Percentiles rank a stretch among this genome's conserved stretches.
Evolutionary conservation across 1,284 basidiomycete species (phyloP).

Genomic region (Chondrostereum purpureum): DNA sequence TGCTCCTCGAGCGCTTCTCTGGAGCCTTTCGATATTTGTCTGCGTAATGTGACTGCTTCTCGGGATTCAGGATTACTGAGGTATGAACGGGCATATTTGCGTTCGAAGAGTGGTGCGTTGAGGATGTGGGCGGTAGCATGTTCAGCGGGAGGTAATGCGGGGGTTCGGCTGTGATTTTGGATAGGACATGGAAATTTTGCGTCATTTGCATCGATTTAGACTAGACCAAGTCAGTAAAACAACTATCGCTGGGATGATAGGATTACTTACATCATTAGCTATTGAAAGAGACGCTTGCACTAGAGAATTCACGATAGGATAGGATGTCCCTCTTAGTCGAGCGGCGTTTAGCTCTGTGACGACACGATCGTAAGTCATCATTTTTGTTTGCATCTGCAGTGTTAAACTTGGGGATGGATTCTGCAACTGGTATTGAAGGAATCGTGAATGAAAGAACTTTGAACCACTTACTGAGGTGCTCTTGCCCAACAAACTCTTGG

Average conservation of each 20-base stretch:
- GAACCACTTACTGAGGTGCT: constrained; percentile 17
- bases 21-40: constrained; percentile 69
- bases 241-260: constrained; percentile 4
- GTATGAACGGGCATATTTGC: constrained; percentile 69
- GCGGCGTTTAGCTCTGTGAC: constrained; percentile 70
- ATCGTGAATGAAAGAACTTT: background rate
- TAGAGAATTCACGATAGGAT: constrained; percentile 67
- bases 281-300: constrained; percentile 55
- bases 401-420: constrained; percentile 50
- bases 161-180: constrained; percentile 69
- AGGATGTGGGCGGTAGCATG: constrained; percentile 74
- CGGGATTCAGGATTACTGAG: constrained; percentile 63
- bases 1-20: constrained; percentile 75
- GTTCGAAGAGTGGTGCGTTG: constrained; percentile 66
- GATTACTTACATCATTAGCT: constrained; percentile 48
- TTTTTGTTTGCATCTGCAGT: constrained; percentile 83
- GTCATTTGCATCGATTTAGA: constrained; percentile 49
- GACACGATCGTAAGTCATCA: constrained; percentile 90
- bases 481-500: background rate
- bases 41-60: constrained; percentile 55
- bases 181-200: constrained; percentile 66
- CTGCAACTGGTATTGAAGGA: constrained; percentile 23
- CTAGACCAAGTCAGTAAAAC: constrained; percentile 15
- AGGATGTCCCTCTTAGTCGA: constrained; percentile 65
- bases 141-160: constrained; percentile 61